phyloP scores from a whole-genome alignment of 1,284 basidiomycete genomes.

The Moesziomyces aphidis region DNA sequence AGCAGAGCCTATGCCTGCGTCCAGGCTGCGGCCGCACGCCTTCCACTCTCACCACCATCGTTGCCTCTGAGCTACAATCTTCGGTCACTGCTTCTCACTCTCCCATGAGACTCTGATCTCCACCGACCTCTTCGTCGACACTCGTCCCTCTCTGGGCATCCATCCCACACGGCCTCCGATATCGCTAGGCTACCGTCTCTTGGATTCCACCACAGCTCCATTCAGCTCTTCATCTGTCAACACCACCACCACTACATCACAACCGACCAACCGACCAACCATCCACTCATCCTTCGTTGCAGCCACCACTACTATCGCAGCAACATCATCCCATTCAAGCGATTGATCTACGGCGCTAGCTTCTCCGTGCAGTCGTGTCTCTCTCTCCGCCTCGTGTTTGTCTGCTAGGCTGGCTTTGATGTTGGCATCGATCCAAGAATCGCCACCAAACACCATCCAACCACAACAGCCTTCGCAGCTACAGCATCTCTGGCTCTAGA shows the following conservation, averaged over 20 bases:
- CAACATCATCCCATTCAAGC: neutral
- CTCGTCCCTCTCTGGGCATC: slow-evolving; percentile 23
- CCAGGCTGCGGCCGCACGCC: neutral
- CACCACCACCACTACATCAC: neutral
- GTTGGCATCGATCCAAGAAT: slow-evolving; percentile 17
- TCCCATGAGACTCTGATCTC: slow-evolving; percentile 16
- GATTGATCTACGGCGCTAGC: no score
- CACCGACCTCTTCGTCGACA: neutral
- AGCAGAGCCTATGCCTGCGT: no score
- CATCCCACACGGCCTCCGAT: slow-evolving; percentile 41
- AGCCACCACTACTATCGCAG: slow-evolving; percentile 3
- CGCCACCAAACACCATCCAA: slow-evolving; percentile 13
- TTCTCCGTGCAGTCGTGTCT: slow-evolving; percentile 2
- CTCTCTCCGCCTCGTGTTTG: slow-evolving; percentile 6
- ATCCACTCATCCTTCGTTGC: neutral
- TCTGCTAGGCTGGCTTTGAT: slow-evolving; percentile 28
- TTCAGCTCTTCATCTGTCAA: slow-evolving; percentile 22
- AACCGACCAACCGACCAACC: slow-evolving; percentile 2
- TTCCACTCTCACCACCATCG: slow-evolving; percentile 34
- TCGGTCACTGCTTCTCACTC: slow-evolving; percentile 11
- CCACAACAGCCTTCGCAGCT: slow-evolving; percentile 9
- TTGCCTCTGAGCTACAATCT: neutral
- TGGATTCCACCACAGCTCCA: slow-evolving; percentile 13
- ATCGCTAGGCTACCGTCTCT: slow-evolving; percentile 44
- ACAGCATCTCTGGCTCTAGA: slow-evolving; percentile 15